Percentiles rank a stretch among this genome's conserved stretches.
Evolutionary conservation across 495 filamentous ascomycete species (phyloP).

Genomic region (Xylaria intraflava): DNA sequence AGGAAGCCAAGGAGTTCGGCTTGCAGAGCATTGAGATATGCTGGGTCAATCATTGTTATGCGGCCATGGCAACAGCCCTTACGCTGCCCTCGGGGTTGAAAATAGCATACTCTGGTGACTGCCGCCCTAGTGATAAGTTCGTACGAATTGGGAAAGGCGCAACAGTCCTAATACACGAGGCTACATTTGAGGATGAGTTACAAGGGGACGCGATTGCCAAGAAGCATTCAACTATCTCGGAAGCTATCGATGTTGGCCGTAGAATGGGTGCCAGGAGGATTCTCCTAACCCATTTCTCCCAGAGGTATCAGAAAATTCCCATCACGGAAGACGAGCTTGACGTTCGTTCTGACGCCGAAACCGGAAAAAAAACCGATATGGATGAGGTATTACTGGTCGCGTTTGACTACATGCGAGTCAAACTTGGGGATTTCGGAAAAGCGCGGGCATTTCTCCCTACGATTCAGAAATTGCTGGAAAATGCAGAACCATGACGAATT

Average conservation of each 20-base stretch:
- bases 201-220: conserved; percentile 72
- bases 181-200: conserved; percentile 87
- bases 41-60: conserved; percentile 67
- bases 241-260: conserved; percentile 72
- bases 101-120: conserved; percentile 88
- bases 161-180: conserved; percentile 87
- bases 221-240: conserved; percentile 78
- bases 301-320: conserved; percentile 87
- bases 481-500: conserved; percentile 22
- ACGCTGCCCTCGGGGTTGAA: conserved; percentile 77
- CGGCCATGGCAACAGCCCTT: conserved; percentile 67
- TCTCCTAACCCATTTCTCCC: conserved; percentile 87
- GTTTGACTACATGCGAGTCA: conserved; percentile 84
- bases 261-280: conserved; percentile 70
- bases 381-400: conserved; percentile 62
- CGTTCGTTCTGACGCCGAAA: conserved; percentile 8
- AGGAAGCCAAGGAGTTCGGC: conserved; percentile 24
- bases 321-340: conserved; percentile 34
- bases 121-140: conserved; percentile 67
- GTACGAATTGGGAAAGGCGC: conserved; percentile 62
- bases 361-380: conserved; percentile 11
- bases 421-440: conserved; percentile 70
- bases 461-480: conserved; percentile 58
- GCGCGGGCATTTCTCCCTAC: conserved; percentile 70
- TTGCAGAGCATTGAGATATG: conserved; percentile 51